Conservation (phyloP, 2,329 filamentous ascomycete species). For the Drechslerella coelobrocha region DNA sequence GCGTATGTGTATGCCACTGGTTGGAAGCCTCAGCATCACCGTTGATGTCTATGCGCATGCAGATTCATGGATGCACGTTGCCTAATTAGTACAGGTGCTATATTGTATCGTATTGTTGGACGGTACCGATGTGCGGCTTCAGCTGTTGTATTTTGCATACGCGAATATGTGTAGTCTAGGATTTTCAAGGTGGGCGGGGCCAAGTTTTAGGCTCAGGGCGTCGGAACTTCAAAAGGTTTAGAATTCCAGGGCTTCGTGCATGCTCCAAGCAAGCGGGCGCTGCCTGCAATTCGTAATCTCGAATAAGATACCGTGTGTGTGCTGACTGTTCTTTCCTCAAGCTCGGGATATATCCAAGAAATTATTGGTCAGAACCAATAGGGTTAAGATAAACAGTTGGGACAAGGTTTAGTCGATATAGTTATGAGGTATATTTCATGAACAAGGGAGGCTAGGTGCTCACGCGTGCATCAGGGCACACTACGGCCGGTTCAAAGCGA, state of each 20-base stretch:
- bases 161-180: slow-evolving; percentile 23
- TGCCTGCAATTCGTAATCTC: slow-evolving; percentile 1
- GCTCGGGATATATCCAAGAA: slow-evolving; percentile 1
- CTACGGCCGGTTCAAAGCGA: slow-evolving; percentile 3
- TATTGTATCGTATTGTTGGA: background rate
- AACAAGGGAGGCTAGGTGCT: background rate
- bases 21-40: background rate
- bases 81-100: slow-evolving; percentile 16
- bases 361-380: background rate
- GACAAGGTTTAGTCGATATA: background rate
- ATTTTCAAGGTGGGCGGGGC: background rate
- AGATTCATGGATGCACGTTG: slow-evolving; percentile 26
- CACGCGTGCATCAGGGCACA: background rate
- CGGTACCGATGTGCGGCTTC: background rate
- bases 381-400: background rate
- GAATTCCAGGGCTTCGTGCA: background rate
- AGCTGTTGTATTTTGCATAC: slow-evolving; percentile 42
- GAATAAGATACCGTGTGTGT: background rate
- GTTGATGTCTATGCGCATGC: slow-evolving; percentile 29
- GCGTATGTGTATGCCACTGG: background rate
- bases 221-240: background rate
- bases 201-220: background rate
- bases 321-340: background rate
- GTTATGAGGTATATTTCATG: background rate
- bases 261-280: background rate